Base-by-base conservation (phyloP, 202 grass and related monocot genomes). In the Eragrostis tef region DNA sequence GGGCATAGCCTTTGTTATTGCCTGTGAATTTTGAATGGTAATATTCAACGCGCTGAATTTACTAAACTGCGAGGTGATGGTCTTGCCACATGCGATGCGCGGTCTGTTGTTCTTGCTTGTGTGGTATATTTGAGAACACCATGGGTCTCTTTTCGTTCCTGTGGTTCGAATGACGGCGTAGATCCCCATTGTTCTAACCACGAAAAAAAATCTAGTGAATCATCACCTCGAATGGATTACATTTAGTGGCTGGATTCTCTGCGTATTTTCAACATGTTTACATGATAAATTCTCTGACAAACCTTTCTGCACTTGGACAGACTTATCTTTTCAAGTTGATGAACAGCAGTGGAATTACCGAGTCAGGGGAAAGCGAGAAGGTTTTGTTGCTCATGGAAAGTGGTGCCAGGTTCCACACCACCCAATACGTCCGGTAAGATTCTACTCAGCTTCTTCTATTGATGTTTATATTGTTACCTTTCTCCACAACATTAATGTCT, bases 241-340 rank as follows among this genome's bases (percentile, higher is more conserved):
- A n/a, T 57, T 41, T 7, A n/a, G 27, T 3, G 48, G 48, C 11
- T 24, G n/a, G 15, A 31, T 29, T 50, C 26, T 74, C 34, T 39
- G 9, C 27, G 2, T 26, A 64, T 34, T 12, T 21, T 44, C 20
- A 57, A 7, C 73, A 62, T 19, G 9, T 52, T 77, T 67, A 5
- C 63, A 66, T 42, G 61, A 17, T 64, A 3, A 42, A 42, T 36
- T 36, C 17, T 39, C 63, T 66, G 31, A 66, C 63, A 66, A 66
- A 41, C 13, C 13, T 71, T 73, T 89, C 13, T 88, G 7, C 31
- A 34, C 62, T 56, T 84, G 67, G 61, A 66, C 80, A 97, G 95
- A 94, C 95, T 1, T 98, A 98, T 80, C 89, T 98, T 75, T 98
- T 98, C 92, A 98, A 98, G 79, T 67, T 98, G 71, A 89, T 98